A percentile compares a stretch with the other conserved stretches of the same genome.
These are phyloP conservation scores for Umbellularia californica DNA, from an alignment of 164 flowering plant genomes.

Conservation along the genomic window DNA sequence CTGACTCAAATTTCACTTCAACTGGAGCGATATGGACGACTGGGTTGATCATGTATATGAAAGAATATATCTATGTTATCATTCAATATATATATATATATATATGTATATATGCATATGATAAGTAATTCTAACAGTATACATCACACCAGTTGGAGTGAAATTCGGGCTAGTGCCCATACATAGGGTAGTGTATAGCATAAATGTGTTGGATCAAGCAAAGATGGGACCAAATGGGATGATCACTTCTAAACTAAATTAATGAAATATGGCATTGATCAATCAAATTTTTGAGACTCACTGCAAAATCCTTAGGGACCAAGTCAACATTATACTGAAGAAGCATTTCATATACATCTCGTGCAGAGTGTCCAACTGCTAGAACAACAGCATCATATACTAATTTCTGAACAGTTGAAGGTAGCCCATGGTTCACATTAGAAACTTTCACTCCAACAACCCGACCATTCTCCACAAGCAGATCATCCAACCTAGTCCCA, in stretches of 20 bases:
- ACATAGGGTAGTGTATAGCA: too few relatives aligned
- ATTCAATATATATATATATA: too few relatives aligned
- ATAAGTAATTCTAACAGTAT: too few relatives aligned
- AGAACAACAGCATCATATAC: slow-evolving; percentile 77
- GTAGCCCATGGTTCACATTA: slow-evolving; percentile 35
- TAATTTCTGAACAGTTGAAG: slow-evolving; percentile 32
- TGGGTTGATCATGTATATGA: too few relatives aligned
- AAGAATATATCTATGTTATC: too few relatives aligned
- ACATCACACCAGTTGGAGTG: too few relatives aligned
- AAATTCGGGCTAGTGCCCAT: too few relatives aligned
- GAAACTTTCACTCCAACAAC: slow-evolving; percentile 77
- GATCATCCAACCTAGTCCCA: slow-evolving; percentile 90
- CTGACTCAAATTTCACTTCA: too few relatives aligned
- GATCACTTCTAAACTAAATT: too few relatives aligned
- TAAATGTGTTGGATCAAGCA: background rate
- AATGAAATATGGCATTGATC: background rate
- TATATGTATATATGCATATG: too few relatives aligned
- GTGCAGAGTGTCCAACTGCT: slow-evolving; percentile 99
- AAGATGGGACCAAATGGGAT: background rate
- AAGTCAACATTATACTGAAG: slow-evolving; percentile 59
- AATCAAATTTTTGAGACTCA: slow-evolving; percentile 37
- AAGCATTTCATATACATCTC: slow-evolving; percentile 92
- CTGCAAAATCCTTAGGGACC: slow-evolving; percentile 92
- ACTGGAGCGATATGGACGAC: too few relatives aligned
- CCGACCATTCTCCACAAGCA: slow-evolving; percentile 47